Conservation (phyloP, 1,284 basidiomycete species). For the Jaminaea rosea region DNA sequence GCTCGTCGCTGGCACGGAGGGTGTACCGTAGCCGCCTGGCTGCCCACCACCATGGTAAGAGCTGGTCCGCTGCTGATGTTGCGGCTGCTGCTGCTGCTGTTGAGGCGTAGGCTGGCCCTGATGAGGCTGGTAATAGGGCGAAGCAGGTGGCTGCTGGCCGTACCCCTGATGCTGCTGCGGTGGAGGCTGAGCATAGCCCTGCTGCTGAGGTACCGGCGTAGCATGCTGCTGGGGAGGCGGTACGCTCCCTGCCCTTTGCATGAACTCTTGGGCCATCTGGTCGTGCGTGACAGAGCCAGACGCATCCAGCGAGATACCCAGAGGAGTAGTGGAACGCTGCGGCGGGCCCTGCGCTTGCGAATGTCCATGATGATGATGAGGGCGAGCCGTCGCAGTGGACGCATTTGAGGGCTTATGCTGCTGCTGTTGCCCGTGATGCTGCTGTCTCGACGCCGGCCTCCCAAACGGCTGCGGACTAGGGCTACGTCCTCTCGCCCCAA, state of each 20-base stretch:
- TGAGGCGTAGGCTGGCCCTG: constrained; percentile 7
- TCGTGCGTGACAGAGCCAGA: constrained; percentile 69
- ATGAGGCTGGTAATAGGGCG: neutral
- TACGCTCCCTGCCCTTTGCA: constrained; percentile 15
- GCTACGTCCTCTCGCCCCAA: constrained; percentile 27
- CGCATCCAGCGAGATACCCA: constrained; percentile 70
- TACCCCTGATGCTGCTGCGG: constrained; percentile 43
- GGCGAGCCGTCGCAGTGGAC: neutral
- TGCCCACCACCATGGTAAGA: too few species aligned
- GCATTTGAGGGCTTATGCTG: neutral
- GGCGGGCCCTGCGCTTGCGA: constrained; percentile 27
- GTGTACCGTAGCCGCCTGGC: too few species aligned
- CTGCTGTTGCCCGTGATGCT: constrained; percentile 4
- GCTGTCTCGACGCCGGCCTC: neutral
- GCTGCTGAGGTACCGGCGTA: neutral
- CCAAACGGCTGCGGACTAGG: neutral
- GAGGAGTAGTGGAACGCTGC: constrained; percentile 45
- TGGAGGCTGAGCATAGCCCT: constrained; percentile 4
- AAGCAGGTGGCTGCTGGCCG: constrained; percentile 11
- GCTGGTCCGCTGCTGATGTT: neutral
- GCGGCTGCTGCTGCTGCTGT: constrained; percentile 10
- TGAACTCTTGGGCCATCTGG: constrained; percentile 60
- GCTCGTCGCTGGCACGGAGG: too few species aligned
- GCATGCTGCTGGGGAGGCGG: constrained; percentile 1
- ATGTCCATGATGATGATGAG: neutral